These are phyloP conservation scores for Corynascus novoguineensis DNA, from an alignment of 495 filamentous ascomycete species.

Conservation along the genomic window DNA sequence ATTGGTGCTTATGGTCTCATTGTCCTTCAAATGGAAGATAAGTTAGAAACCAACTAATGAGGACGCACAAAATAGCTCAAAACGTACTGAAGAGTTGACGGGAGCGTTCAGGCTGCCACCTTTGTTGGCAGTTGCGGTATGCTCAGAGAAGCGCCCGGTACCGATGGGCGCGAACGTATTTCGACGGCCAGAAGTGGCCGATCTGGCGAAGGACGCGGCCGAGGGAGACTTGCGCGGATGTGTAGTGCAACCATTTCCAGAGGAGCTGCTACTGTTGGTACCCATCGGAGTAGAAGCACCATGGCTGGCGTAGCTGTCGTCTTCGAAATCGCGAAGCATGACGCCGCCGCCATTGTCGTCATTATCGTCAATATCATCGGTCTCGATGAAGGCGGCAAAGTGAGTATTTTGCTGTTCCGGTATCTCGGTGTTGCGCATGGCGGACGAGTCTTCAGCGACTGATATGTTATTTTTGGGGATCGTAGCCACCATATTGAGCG, in stretches of 20 bases:
- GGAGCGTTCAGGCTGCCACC: neutral
- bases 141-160: neutral
- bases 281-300: neutral
- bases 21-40: neutral
- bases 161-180: constrained; percentile 13
- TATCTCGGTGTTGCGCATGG: neutral
- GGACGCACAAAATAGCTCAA: no score
- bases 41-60: neutral
- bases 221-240: neutral
- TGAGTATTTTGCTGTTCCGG: neutral
- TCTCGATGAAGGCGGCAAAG: neutral
- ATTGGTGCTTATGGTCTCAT: neutral
- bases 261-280: neutral
- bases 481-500: neutral
- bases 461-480: no score
- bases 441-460: neutral
- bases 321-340: constrained; percentile 10
- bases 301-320: neutral
- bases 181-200: neutral
- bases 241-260: neutral
- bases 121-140: neutral
- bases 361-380: constrained; percentile 12
- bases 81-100: neutral
- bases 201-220: neutral
- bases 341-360: constrained; percentile 14